phyloP scores from a whole-genome alignment of 768 basidiomycete species.

The Leccinum disarticulatum region DNA sequence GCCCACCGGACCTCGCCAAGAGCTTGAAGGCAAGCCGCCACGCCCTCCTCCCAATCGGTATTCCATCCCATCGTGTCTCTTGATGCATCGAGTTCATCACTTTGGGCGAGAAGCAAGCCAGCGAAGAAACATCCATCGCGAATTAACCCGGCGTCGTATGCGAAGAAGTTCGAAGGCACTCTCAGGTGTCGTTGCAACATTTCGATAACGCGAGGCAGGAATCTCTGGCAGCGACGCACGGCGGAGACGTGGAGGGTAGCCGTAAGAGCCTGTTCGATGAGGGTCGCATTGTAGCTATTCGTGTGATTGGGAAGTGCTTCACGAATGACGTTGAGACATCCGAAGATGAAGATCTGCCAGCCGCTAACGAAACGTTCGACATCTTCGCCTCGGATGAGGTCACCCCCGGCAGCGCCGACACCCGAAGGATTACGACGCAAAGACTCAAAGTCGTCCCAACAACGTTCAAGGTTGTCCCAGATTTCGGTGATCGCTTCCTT shows the following conservation, averaged over 20 bases:
- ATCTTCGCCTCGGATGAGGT: slow-evolving; percentile 47
- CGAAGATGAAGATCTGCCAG: slow-evolving; percentile 93
- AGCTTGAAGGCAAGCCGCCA: slow-evolving; percentile 62
- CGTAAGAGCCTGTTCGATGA: slow-evolving; percentile 46
- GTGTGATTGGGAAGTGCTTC: slow-evolving; percentile 61
- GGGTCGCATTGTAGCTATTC: slow-evolving; percentile 42
- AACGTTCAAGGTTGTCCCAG: slow-evolving; percentile 81
- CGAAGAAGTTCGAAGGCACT: slow-evolving; percentile 56
- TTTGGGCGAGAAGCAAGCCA: slow-evolving; percentile 69
- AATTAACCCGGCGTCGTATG: slow-evolving; percentile 83
- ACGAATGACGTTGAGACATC: slow-evolving; percentile 86
- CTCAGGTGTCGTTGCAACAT: slow-evolving; percentile 52
- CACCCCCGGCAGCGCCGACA: slow-evolving; percentile 38
- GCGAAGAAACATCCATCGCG: slow-evolving; percentile 91
- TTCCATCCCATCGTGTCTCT: slow-evolving; percentile 25
- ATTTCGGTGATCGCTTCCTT: slow-evolving; percentile 67
- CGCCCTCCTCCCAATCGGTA: slow-evolving; percentile 33
- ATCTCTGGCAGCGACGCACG: slow-evolving; percentile 44
- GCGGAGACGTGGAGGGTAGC: slow-evolving; percentile 50
- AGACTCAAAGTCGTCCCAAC: slow-evolving; percentile 81
- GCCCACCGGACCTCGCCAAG: slow-evolving; percentile 84
- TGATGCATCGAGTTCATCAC: slow-evolving; percentile 37
- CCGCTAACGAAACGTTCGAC: slow-evolving; percentile 71
- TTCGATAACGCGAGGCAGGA: slow-evolving; percentile 50
- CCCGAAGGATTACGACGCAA: slow-evolving; percentile 49